phyloP scores from a whole-genome alignment of 2,329 filamentous ascomycete genomes.

The Metarhizium album region DNA sequence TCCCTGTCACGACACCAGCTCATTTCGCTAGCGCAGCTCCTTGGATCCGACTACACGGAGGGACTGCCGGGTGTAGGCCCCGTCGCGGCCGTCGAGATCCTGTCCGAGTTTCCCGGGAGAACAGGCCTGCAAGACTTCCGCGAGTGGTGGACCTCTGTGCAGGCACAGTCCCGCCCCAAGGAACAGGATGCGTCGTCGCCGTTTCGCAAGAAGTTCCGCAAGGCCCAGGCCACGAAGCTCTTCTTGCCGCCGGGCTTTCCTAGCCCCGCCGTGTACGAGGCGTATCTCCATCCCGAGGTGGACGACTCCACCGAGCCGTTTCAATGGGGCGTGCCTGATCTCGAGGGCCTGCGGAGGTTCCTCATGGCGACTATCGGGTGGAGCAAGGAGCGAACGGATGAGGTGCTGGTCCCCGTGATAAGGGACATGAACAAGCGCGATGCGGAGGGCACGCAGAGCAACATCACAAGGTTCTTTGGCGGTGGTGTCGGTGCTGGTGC shows the following conservation, averaged over 20 bases:
- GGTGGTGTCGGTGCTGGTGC: constrained; percentile 61
- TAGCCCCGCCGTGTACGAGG: constrained; percentile 63
- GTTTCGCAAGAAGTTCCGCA: constrained; percentile 82
- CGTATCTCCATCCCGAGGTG: constrained; percentile 80
- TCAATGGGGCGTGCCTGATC: constrained; percentile 91
- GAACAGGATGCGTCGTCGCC: constrained; percentile 46
- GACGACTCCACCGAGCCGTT: constrained; percentile 69
- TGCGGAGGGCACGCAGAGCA: constrained; percentile 84
- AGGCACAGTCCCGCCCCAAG: constrained; percentile 53
- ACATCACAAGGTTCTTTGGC: constrained; percentile 88
- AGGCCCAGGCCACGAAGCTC: constrained; percentile 67
- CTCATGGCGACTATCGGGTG: constrained; percentile 90
- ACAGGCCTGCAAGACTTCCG: constrained; percentile 62
- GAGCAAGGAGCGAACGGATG: constrained; percentile 84
- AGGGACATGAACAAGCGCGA: constrained; percentile 86
- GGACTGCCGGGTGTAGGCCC: constrained; percentile 85
- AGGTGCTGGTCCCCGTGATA: constrained; percentile 91
- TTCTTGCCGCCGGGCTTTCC: constrained; percentile 79
- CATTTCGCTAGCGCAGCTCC: constrained; percentile 79
- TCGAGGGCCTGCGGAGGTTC: constrained; percentile 73
- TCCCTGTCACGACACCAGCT: constrained; percentile 78
- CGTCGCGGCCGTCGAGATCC: constrained; percentile 86
- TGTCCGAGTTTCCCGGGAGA: constrained; percentile 69
- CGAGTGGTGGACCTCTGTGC: constrained; percentile 78
- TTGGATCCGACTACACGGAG: constrained; percentile 92